Evolutionary conservation across 2,329 filamentous ascomycete genomes (phyloP), one percentile per base, ranked within the genome.

Genomic region (Talaromyces sp.): DNA sequence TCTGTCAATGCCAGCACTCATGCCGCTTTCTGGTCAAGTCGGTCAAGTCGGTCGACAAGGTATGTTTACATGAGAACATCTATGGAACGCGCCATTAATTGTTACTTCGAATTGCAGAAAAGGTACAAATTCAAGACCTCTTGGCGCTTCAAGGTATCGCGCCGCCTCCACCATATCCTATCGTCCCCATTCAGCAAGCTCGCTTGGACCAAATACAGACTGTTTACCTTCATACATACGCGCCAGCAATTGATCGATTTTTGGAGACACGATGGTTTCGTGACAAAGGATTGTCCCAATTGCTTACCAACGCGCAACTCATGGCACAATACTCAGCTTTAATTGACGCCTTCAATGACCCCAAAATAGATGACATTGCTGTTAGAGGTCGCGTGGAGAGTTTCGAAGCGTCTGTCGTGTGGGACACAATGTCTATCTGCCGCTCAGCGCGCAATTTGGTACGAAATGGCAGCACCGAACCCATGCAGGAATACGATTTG

Each of bases 191-290:
- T 42, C 72, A 79, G 5, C 73, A 76, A 31, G 72, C 75, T 6
- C 76, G 76, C 63, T 80, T 90, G 57, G 85, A 87, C 68, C 88
- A 92, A 71, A 86, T 92, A 63, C 87, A 86, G 66, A 84, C 84
- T 65, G 79, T 93, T 16, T 96, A 90, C 75, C 84, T 85, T 68
- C 88, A 88, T 67, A 87, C 92, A 66, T 96, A 95, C 73, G 89
- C 88, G 3, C 84, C 84, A 1, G 89, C 87, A 7, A 84, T 95
- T 54, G 88, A 91, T 74, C 84, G 84, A 57, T 88, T 95, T 66
- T 84, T 96, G 66, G 93, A 97, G 74, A 90, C 91, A 6, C 83
- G 82, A 31, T 98, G 93, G 93, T 97, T 91, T 77, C 85, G 80
- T 28, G 78, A 77, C 40, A 81, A 81, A 67, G 84, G 82, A 60